Evolutionary conservation across 257 asterid species (phyloP).

Genomic region (Knoxia roxburghii): DNA sequence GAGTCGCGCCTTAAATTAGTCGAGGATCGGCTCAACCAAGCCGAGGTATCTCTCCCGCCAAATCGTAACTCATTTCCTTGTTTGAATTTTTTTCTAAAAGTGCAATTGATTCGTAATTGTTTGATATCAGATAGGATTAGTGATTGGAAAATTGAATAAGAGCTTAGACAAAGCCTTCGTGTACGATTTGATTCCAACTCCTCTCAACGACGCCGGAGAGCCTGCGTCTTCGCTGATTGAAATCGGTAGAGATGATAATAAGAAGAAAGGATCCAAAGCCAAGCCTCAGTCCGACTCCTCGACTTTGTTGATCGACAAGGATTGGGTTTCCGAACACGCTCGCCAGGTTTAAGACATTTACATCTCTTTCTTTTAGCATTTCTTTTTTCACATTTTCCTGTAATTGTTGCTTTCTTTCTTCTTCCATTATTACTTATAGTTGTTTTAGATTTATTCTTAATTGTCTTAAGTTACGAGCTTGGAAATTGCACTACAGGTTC

Average conservation of each 20-base stretch:
- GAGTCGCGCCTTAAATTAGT: slow-evolving; percentile 55
- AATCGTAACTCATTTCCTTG: neutral
- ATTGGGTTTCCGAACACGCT: slow-evolving; percentile 94
- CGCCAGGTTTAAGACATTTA: slow-evolving; percentile 60
- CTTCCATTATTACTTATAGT: no score
- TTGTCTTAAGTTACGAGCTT: neutral
- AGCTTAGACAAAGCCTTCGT: slow-evolving; percentile 78
- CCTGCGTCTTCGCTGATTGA: slow-evolving; percentile 62
- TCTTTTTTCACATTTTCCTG: no score
- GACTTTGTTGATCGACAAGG: slow-evolving; percentile 57
- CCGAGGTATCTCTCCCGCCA: slow-evolving; percentile 41
- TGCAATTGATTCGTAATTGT: neutral
- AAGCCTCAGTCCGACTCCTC: slow-evolving; percentile 60
- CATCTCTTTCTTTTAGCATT: neutral
- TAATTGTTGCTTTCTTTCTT: neutral
- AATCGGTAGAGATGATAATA: slow-evolving; percentile 36
- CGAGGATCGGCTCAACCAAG: slow-evolving; percentile 65
- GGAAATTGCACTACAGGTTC: neutral
- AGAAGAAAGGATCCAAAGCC: slow-evolving; percentile 55
- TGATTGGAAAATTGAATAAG: slow-evolving; percentile 72
- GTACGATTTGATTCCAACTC: slow-evolving; percentile 85
- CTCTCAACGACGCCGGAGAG: slow-evolving; percentile 72
- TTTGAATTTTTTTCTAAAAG: neutral
- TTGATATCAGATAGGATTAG: slow-evolving; percentile 72
- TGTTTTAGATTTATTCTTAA: no score